Conservation (phyloP, 2,329 filamentous ascomycete species). For the Fusarium heterosporum region DNA sequence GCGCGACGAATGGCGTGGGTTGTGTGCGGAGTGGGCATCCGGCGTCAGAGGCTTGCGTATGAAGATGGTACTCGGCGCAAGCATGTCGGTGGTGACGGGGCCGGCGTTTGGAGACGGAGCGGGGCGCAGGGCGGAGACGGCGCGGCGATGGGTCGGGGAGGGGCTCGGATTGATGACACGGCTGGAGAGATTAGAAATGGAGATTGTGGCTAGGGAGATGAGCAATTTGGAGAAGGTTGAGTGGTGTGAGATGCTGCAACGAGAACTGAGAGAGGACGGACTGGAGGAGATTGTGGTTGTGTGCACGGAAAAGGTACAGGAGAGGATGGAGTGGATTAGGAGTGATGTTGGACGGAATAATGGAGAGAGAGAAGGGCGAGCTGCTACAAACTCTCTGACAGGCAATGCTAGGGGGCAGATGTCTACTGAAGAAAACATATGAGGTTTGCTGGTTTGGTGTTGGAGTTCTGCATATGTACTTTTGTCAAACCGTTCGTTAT, state of each 20-base stretch:
- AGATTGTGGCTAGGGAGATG: slow-evolving; percentile 52
- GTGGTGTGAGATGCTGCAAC: slow-evolving; percentile 52
- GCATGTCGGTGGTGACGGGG: slow-evolving; percentile 41
- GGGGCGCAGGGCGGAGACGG: slow-evolving; percentile 31
- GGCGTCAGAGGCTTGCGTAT: slow-evolving; percentile 56
- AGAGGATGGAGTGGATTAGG: slow-evolving; percentile 46
- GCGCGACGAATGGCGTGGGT: slow-evolving; percentile 51
- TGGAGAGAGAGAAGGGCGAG: neutral
- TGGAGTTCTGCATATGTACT: neutral
- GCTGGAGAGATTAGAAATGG: slow-evolving; percentile 56
- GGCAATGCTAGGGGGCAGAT: neutral
- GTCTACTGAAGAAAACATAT: neutral
- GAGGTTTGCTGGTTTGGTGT: neutral
- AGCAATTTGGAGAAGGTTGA: slow-evolving; percentile 48
- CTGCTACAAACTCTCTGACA: neutral
- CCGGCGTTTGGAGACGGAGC: slow-evolving; percentile 33
- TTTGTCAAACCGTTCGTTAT: neutral
- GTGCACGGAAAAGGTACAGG: slow-evolving; percentile 44
- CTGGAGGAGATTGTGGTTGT: slow-evolving; percentile 35
- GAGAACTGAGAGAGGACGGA: slow-evolving; percentile 43
- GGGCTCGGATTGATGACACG: slow-evolving; percentile 49
- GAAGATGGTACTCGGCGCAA: slow-evolving; percentile 51
- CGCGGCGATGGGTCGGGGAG: slow-evolving; percentile 40
- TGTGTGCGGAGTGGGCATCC: slow-evolving; percentile 53
- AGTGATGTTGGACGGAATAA: slow-evolving; percentile 36